Evolutionary conservation across 768 basidiomycete species (phyloP).

Genomic region (Tricholoma matsutake): DNA sequence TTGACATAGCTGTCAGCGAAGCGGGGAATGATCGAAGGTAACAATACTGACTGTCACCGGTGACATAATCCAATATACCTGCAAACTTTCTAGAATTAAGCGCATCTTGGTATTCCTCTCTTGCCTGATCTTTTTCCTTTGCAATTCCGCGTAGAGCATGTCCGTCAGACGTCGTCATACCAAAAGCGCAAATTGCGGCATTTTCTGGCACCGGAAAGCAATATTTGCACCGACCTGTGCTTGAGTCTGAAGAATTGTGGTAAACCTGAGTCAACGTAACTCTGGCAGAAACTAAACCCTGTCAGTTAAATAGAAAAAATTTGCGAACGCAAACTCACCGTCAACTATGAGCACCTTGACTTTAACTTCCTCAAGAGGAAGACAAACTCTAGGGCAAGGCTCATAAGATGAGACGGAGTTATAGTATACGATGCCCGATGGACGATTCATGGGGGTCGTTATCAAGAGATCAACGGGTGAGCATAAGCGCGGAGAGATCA

Average conservation of each 20-base stretch:
- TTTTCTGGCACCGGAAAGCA: conserved; percentile 57
- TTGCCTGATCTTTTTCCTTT: conserved; percentile 46
- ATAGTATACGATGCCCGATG: conserved; percentile 19
- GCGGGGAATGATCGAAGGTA: background rate
- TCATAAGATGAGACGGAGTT: background rate
- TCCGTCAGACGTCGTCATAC: conserved; percentile 43
- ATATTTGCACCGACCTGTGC: conserved; percentile 48
- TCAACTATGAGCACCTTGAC: conserved; percentile 43
- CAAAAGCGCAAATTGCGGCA: conserved; percentile 54
- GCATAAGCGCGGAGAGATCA: background rate
- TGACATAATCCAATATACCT: conserved; percentile 46
- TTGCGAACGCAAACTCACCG: conserved; percentile 25
- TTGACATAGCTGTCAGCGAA: conserved; percentile 16
- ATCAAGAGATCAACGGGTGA: background rate
- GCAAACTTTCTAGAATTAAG: conserved; percentile 36
- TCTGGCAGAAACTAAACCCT: conserved; percentile 39
- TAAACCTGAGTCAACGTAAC: conserved; percentile 40
- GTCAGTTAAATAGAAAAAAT: background rate
- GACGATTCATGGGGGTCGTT: conserved; percentile 12
- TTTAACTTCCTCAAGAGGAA: conserved; percentile 40
- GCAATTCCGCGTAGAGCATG: conserved; percentile 40
- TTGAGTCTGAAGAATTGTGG: conserved; percentile 31
- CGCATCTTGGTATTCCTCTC: conserved; percentile 38
- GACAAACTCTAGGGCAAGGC: conserved; percentile 11
- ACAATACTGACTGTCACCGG: conserved; percentile 45